These are phyloP conservation scores for Rhynchosporium agropyri DNA, from an alignment of 2,329 filamentous ascomycete species.

Conservation along the genomic window DNA sequence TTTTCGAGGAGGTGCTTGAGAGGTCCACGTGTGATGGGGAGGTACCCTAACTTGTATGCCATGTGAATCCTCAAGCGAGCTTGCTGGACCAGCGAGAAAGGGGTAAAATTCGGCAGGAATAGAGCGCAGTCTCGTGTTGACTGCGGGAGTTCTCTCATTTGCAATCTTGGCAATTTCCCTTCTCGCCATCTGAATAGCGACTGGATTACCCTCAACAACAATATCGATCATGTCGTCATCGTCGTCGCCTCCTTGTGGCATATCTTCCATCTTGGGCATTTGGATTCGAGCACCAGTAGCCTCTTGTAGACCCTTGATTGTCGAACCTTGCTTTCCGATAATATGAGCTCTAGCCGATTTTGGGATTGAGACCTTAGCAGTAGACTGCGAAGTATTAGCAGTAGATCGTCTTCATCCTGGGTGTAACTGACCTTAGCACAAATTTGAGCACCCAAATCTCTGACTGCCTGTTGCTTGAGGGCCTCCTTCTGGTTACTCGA, in stretches of 20 bases:
- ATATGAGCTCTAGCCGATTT: constrained; percentile 83
- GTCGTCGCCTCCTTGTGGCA: constrained; percentile 57
- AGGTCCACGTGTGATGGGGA: constrained; percentile 73
- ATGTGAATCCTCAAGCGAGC: constrained; percentile 70
- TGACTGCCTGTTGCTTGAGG: constrained; percentile 80
- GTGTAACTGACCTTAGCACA: constrained; percentile 69
- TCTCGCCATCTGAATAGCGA: constrained; percentile 81
- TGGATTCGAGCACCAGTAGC: constrained; percentile 89
- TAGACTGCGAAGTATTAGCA: constrained; percentile 52
- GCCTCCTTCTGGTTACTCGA: constrained; percentile 75
- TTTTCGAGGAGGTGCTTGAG: constrained; percentile 66
- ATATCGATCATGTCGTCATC: constrained; percentile 88
- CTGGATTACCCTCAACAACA: constrained; percentile 84
- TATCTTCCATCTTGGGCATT: constrained; percentile 78
- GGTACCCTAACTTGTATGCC: constrained; percentile 84
- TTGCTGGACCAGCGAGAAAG: constrained; percentile 81
- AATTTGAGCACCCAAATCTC: constrained; percentile 85
- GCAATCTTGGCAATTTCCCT: constrained; percentile 86
- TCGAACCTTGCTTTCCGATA: constrained; percentile 88
- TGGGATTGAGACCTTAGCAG: constrained; percentile 77
- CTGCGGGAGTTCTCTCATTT: constrained; percentile 79
- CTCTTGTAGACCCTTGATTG: constrained; percentile 87
- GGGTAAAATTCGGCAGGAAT: constrained; percentile 94
- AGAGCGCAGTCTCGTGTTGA: constrained; percentile 78
- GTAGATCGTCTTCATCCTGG: background rate